Evolutionary conservation across 179 eudicot species (phyloP).

Genomic region (Silene coronaria): DNA sequence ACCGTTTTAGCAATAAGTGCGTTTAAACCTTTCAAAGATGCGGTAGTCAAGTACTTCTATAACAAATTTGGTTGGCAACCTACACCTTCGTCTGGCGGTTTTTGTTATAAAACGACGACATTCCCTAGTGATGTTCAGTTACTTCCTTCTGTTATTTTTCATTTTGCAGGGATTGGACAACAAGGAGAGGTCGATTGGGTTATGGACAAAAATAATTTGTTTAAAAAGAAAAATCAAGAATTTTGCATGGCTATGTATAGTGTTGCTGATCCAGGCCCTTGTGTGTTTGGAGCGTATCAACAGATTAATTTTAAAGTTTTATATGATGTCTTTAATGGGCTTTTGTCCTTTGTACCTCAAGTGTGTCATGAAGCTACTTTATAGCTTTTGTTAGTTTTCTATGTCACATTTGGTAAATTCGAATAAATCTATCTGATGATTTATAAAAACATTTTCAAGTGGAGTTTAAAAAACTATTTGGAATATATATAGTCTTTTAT

Average conservation of each 20-base stretch:
- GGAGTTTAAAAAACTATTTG: too few relatives aligned
- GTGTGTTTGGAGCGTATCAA: constrained; percentile 13
- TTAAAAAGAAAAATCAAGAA: not conserved
- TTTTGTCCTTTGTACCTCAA: not conserved
- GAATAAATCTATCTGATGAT: not conserved
- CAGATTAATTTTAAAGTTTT: not conserved
- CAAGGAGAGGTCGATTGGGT: not conserved
- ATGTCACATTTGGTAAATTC: not conserved
- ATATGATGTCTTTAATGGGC: not conserved
- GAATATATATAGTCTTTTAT: too few relatives aligned
- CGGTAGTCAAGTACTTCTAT: not conserved
- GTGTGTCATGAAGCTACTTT: not conserved
- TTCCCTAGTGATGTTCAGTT: not conserved
- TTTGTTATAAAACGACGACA: not conserved
- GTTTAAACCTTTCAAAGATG: not conserved
- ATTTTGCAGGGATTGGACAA: not conserved
- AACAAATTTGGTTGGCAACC: not conserved
- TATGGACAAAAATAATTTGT: constrained; percentile 10
- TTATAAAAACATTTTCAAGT: too few relatives aligned
- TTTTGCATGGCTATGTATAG: not conserved
- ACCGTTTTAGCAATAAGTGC: not conserved
- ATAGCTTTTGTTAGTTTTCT: not conserved
- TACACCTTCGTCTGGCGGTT: not conserved
- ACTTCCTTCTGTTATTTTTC: constrained; percentile 2
- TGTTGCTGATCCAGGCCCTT: not conserved